These are phyloP conservation scores for Amylostereum areolatum DNA, from an alignment of 1,284 basidiomycete species.

Conservation along the genomic window DNA sequence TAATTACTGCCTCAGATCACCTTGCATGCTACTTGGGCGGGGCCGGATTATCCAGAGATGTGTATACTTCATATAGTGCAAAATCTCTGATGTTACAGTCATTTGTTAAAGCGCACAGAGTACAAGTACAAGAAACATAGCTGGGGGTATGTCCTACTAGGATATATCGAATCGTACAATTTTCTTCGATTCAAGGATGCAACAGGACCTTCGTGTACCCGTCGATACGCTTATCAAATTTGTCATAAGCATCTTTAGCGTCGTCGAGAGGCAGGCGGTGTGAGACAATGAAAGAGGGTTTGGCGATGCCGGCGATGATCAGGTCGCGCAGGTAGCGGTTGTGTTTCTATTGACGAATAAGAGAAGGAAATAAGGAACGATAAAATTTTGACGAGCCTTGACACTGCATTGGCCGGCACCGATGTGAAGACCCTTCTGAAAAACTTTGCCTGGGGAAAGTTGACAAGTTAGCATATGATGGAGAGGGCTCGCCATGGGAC, in stretches of 20 bases:
- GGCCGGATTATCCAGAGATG: too few species aligned
- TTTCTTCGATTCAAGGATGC: slow-evolving; percentile 29
- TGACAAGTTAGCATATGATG: neutral
- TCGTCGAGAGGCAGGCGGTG: slow-evolving; percentile 41
- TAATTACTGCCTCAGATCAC: too few species aligned
- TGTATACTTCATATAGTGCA: too few species aligned
- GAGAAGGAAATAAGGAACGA: neutral
- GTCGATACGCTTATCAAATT: slow-evolving; percentile 43
- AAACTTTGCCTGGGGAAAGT: slow-evolving; percentile 31
- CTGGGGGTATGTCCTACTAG: too few species aligned
- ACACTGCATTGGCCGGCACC: slow-evolving; percentile 50
- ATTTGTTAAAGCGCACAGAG: too few species aligned
- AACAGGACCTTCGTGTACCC: slow-evolving; percentile 45
- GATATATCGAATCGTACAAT: too few species aligned
- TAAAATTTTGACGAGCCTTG: slow-evolving; percentile 27
- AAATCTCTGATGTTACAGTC: too few species aligned
- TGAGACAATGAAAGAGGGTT: slow-evolving; percentile 45
- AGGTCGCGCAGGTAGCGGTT: slow-evolving; percentile 47
- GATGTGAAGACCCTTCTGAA: slow-evolving; percentile 44
- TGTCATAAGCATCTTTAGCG: slow-evolving; percentile 41
- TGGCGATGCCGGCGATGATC: slow-evolving; percentile 44
- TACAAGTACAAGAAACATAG: too few species aligned
- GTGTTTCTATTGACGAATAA: slow-evolving; percentile 27
- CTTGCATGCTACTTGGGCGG: too few species aligned
- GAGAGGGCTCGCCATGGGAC: neutral